Evolutionary conservation across 306 rosid genomes (phyloP).

Genomic region (Acmispon strigosus): DNA sequence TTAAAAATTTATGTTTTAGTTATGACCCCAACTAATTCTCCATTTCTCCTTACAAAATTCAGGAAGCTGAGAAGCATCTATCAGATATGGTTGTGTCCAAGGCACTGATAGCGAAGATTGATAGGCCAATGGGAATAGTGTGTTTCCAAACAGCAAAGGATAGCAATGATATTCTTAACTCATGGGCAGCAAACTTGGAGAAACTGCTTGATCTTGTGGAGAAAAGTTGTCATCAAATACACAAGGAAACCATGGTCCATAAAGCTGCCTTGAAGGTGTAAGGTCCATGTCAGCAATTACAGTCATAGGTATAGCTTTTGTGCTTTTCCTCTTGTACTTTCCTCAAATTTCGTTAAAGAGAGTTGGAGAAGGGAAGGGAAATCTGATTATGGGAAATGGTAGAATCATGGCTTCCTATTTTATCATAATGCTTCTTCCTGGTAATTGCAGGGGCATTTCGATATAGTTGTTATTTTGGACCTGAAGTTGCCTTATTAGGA

Average conservation of each 20-base stretch:
- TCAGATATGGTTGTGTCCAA: conserved; percentile 98
- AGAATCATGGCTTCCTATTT: not conserved
- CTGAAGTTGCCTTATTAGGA: conserved; percentile 5
- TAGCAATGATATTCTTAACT: conserved; percentile 78
- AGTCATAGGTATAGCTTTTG: conserved; percentile 3
- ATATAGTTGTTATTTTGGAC: conserved; percentile 21
- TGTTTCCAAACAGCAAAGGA: conserved; percentile 86
- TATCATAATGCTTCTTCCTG: not conserved
- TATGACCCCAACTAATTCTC: not conserved
- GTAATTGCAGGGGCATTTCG: conserved; percentile 27
- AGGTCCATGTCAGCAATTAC: not conserved
- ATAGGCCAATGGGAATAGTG: conserved; percentile 80
- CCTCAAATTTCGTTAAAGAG: not conserved
- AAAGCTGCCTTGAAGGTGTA: conserved; percentile 73
- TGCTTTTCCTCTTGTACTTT: not conserved
- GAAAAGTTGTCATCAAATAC: conserved; percentile 96
- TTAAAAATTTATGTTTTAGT: not conserved
- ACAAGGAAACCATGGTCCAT: conserved; percentile 95
- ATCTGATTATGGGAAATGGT: not conserved
- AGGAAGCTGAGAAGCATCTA: conserved; percentile 97
- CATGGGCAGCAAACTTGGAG: conserved; percentile 93
- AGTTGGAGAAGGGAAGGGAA: not conserved
- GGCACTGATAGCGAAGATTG: conserved; percentile 87
- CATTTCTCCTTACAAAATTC: not conserved
- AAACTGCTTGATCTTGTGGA: conserved; percentile 93